These are phyloP conservation scores for Gamsiella multidivaricata DNA, from an alignment of 192 early-diverging fungal genomes.

Conservation along the genomic window DNA sequence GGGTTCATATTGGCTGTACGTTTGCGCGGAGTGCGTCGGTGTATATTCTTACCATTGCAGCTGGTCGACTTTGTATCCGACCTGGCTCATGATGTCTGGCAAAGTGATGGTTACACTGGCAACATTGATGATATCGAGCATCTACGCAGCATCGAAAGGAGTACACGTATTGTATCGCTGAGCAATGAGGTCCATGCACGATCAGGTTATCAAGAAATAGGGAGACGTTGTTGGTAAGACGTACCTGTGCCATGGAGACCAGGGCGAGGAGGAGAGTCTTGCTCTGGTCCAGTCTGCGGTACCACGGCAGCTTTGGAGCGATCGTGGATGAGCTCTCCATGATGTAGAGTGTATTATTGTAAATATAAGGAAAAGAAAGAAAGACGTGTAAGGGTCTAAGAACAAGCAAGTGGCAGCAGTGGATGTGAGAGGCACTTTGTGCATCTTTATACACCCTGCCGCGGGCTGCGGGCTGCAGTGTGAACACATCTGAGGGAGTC, in stretches of 20 bases:
- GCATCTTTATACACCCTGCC: no score
- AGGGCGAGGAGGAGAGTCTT: constrained; percentile 19
- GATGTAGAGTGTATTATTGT: not conserved
- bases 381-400: not conserved
- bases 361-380: not conserved
- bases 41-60: constrained; percentile 29
- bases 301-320: constrained; percentile 8
- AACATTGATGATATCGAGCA: constrained; percentile 29
- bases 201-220: not conserved
- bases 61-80: constrained; percentile 22
- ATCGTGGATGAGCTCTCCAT: not conserved
- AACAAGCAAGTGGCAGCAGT: no score
- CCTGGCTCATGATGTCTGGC: constrained; percentile 13
- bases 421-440: no score
- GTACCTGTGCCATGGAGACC: constrained; percentile 32
- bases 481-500: no score
- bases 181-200: no score
- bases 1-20: not conserved
- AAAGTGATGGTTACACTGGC: constrained; percentile 29
- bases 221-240: not conserved
- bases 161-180: no score
- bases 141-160: not conserved
- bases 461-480: no score
- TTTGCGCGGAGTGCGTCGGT: no score
- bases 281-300: constrained; percentile 16